phyloP scores from a whole-genome alignment of 1,284 basidiomycete genomes.

The Mycena citricolor region DNA sequence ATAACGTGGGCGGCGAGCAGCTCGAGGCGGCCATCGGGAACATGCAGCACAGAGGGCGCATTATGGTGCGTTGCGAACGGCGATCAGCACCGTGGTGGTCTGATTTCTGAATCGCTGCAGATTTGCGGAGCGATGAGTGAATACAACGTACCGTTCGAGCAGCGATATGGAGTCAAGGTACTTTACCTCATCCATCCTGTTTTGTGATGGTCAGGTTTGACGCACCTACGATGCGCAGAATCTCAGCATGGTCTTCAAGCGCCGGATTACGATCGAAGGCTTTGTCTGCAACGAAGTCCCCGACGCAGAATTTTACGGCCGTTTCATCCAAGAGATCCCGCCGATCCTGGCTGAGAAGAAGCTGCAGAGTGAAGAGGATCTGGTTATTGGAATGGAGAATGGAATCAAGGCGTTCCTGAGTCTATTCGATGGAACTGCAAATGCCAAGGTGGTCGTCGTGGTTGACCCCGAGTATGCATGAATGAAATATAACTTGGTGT shows the following conservation, averaged over 20 bases:
- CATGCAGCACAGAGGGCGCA: constrained; percentile 9
- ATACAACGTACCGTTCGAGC: constrained; percentile 11
- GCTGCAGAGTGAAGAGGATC: constrained; percentile 14
- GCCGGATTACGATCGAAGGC: constrained; percentile 14
- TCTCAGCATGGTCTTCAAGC: constrained; percentile 8
- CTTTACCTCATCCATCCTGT: no score
- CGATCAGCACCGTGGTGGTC: background rate
- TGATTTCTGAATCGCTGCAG: background rate
- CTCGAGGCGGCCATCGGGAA: constrained; percentile 17
- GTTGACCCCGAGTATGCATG: constrained; percentile 8
- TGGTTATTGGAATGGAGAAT: constrained; percentile 14
- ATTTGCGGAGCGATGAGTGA: constrained; percentile 18
- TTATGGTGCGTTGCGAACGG: constrained; percentile 6
- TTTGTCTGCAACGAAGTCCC: constrained; percentile 12
- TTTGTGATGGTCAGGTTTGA: background rate
- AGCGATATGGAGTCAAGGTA: constrained; percentile 13
- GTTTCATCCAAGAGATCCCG: constrained; percentile 19
- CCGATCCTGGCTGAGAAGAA: constrained; percentile 11
- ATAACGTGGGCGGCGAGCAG: constrained; percentile 18
- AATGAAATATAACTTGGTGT: no score
- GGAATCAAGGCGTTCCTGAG: constrained; percentile 12
- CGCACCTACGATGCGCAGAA: constrained; percentile 2
- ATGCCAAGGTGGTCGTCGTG: constrained; percentile 6
- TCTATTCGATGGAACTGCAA: constrained; percentile 3
- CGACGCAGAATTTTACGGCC: background rate